A percentile compares a stretch with the other conserved stretches of the same genome.
These are phyloP conservation scores for Penicillium pancosmium DNA, from an alignment of 495 filamentous ascomycete species.

Conservation along the genomic window DNA sequence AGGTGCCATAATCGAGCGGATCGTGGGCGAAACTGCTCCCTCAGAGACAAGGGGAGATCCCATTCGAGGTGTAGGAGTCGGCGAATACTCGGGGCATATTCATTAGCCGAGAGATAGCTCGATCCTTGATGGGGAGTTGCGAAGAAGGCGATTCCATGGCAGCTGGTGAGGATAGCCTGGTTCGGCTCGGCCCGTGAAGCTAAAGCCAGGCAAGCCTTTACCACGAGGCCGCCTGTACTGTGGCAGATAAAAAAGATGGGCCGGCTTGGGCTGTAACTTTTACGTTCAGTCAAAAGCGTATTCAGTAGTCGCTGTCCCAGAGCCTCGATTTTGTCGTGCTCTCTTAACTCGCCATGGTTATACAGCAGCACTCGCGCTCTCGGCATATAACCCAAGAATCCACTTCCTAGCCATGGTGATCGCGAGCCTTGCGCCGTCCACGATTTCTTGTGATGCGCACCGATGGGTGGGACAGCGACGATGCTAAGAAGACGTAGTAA, in stretches of 20 bases:
- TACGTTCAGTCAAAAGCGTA: slow-evolving; percentile 42
- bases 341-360: slow-evolving; percentile 52
- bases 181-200: slow-evolving; percentile 44
- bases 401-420: slow-evolving; percentile 32
- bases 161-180: slow-evolving; percentile 54
- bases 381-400: slow-evolving; percentile 29
- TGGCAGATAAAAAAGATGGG: slow-evolving; percentile 68
- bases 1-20: slow-evolving; percentile 49
- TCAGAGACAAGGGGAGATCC: slow-evolving; percentile 51
- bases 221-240: slow-evolving; percentile 65
- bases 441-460: slow-evolving; percentile 40
- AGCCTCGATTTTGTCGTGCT: slow-evolving; percentile 50
- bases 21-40: slow-evolving; percentile 53
- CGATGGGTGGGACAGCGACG: slow-evolving; percentile 47
- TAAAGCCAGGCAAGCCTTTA: slow-evolving; percentile 56
- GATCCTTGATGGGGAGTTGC: slow-evolving; percentile 67
- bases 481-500: slow-evolving; percentile 33
- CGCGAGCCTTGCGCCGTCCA: slow-evolving; percentile 32
- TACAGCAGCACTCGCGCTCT: slow-evolving; percentile 57
- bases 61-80: slow-evolving; percentile 57
- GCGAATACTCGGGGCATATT: slow-evolving; percentile 57
- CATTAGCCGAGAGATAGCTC: slow-evolving; percentile 62
- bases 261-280: slow-evolving; percentile 31
- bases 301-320: slow-evolving; percentile 55
- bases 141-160: slow-evolving; percentile 63